phyloP scores from a whole-genome alignment of 768 basidiomycete genomes.

The Boletus rubroflammeus region DNA sequence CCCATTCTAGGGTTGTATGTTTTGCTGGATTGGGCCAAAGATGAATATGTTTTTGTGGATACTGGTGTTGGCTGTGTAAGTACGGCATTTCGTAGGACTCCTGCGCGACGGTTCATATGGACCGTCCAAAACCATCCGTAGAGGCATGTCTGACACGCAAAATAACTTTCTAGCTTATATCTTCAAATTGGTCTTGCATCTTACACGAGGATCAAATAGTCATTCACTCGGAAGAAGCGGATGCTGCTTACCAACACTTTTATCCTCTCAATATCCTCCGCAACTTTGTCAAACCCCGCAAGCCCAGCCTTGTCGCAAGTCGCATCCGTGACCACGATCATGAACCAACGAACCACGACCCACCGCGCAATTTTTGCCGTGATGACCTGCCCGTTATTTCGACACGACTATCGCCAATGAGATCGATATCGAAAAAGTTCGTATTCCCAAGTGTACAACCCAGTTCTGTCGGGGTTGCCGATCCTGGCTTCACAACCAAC shows the following conservation, averaged over 20 bases:
- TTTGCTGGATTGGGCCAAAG: slow-evolving; percentile 61
- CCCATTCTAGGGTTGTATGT: slow-evolving; percentile 56
- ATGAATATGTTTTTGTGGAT: slow-evolving; percentile 69
- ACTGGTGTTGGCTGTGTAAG: slow-evolving; percentile 72
- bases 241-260: slow-evolving; percentile 63
- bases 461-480: not conserved
- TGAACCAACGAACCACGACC: slow-evolving; percentile 1
- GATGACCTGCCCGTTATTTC: slow-evolving; percentile 40
- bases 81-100: slow-evolving; percentile 14
- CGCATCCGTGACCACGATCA: slow-evolving; percentile 4
- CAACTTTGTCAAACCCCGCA: slow-evolving; percentile 26
- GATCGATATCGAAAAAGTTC: slow-evolving; percentile 50
- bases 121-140: not conserved
- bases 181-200: slow-evolving; percentile 78
- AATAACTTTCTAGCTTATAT: slow-evolving; percentile 43
- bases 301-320: slow-evolving; percentile 15
- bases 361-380: slow-evolving; percentile 8
- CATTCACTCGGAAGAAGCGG: slow-evolving; percentile 69
- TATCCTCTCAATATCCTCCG: slow-evolving; percentile 49
- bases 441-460: slow-evolving; percentile 39
- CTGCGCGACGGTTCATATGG: not conserved
- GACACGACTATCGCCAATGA: slow-evolving; percentile 41
- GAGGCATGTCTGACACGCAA: slow-evolving; percentile 2
- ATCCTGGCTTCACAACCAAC: not conserved
- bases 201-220: slow-evolving; percentile 63